These are phyloP conservation scores for Mortierella sp. DNA, from an alignment of 371 early-diverging fungal genomes.

Conservation along the genomic window DNA sequence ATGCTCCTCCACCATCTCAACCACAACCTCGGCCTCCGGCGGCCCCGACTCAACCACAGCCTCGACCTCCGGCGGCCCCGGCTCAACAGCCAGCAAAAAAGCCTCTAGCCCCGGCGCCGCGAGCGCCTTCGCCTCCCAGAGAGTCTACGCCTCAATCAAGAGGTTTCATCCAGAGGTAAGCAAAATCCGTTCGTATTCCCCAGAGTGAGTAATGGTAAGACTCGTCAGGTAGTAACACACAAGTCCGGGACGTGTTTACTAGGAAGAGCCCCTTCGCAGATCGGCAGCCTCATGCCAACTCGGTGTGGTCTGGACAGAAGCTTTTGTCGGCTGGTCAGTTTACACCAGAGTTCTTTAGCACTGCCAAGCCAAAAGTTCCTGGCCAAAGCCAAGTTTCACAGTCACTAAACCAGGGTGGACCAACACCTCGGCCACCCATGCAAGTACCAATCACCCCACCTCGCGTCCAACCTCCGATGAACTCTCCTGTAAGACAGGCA, in stretches of 20 bases:
- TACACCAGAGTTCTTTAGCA: constrained; percentile 30
- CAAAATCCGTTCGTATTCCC: no score
- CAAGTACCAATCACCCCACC: neutral
- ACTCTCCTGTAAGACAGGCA: no score
- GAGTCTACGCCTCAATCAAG: neutral
- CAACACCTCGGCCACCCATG: no score
- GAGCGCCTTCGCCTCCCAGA: neutral
- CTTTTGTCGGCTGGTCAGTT: constrained; percentile 18
- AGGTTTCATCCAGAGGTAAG: no score
- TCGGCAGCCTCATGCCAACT: neutral
- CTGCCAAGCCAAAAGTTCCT: constrained; percentile 17
- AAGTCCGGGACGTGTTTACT: neutral
- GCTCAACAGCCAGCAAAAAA: neutral
- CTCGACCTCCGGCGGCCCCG: neutral
- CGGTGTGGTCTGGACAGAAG: constrained; percentile 31
- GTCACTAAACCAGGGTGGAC: no score
- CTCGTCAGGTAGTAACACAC: no score
- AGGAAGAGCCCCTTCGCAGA: neutral
- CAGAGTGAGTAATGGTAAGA: no score
- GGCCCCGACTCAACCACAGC: neutral
- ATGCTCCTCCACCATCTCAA: neutral
- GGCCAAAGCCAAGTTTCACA: no score
- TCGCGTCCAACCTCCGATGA: neutral
- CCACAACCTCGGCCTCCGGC: neutral
- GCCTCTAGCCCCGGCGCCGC: neutral